Percentiles rank a stretch among this genome's conserved stretches.
These are phyloP conservation scores for Apophysomyces ossiformis DNA, from an alignment of 371 early-diverging fungal genomes.

Conservation along the genomic window DNA sequence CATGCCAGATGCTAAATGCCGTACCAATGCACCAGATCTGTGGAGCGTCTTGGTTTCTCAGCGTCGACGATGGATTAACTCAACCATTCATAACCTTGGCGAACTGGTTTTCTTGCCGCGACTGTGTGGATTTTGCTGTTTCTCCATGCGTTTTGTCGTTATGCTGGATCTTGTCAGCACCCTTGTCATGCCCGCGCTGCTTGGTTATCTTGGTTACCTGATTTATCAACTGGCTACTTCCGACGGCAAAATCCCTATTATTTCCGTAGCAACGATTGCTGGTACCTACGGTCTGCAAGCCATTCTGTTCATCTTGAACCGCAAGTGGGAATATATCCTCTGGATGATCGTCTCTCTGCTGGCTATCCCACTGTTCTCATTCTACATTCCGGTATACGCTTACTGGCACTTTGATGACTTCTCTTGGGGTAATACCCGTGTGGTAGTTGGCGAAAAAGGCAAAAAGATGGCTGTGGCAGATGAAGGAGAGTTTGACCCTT, in stretches of 20 bases:
- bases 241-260: constrained; percentile 45
- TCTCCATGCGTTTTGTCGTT: constrained; percentile 99
- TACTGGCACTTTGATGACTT: constrained; percentile 99
- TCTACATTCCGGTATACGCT: constrained; percentile 83
- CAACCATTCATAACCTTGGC: constrained; percentile 95
- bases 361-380: constrained; percentile 84
- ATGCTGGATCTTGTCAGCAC: constrained; percentile 94
- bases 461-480: constrained; percentile 64
- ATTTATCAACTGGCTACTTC: constrained; percentile 60
- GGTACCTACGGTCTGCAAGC: constrained; percentile 87
- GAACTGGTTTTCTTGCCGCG: constrained; percentile 88
- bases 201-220: constrained; percentile 83
- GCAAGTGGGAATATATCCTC: constrained; percentile 90
- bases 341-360: constrained; percentile 94
- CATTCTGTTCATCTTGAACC: constrained; percentile 81
- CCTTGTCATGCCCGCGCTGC: constrained; percentile 90
- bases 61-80: constrained; percentile 98
- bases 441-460: constrained; percentile 79
- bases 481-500: constrained; percentile 60
- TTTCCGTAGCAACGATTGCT: constrained; percentile 70
- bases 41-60: constrained; percentile 96
- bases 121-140: constrained; percentile 97
- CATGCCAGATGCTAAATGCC: constrained; percentile 93
- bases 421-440: constrained; percentile 97
- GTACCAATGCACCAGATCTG: constrained; percentile 95